Evolutionary conservation across 345 rosid species (phyloP).

Genomic region (Eucalyptus curtisii): DNA sequence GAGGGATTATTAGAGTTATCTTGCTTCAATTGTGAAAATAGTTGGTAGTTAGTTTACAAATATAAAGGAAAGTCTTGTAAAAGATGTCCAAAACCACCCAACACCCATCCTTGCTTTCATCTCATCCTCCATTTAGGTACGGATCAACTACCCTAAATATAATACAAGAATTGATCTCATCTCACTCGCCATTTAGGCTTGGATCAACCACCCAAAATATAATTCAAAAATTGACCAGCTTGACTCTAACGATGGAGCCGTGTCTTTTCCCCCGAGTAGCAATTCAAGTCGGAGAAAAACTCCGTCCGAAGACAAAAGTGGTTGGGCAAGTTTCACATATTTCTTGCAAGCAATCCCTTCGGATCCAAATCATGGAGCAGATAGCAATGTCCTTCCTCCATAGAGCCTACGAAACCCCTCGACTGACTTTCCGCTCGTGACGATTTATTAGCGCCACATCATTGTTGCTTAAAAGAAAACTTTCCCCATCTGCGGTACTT

Average conservation of each 20-base stretch:
- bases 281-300: neutral
- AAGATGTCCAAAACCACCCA: too few relatives aligned
- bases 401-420: neutral
- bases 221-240: neutral
- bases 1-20: too few relatives aligned
- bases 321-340: neutral
- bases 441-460: neutral
- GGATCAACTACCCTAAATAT: neutral
- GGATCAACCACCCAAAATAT: neutral
- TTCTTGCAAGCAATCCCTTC: neutral
- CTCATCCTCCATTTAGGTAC: neutral
- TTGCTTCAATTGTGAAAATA: too few relatives aligned
- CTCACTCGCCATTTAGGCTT: neutral
- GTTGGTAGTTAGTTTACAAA: too few relatives aligned
- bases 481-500: neutral
- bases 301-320: neutral
- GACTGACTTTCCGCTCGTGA: neutral
- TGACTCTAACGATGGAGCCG: neutral
- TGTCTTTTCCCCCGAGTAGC: neutral
- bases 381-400: neutral
- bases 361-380: neutral
- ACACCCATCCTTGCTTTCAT: neutral
- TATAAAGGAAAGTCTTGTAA: too few relatives aligned
- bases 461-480: neutral
- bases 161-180: neutral